Base-by-base conservation (phyloP, 805 yeast genomes). In the Saccharomycopsis fibuligera region DNA sequence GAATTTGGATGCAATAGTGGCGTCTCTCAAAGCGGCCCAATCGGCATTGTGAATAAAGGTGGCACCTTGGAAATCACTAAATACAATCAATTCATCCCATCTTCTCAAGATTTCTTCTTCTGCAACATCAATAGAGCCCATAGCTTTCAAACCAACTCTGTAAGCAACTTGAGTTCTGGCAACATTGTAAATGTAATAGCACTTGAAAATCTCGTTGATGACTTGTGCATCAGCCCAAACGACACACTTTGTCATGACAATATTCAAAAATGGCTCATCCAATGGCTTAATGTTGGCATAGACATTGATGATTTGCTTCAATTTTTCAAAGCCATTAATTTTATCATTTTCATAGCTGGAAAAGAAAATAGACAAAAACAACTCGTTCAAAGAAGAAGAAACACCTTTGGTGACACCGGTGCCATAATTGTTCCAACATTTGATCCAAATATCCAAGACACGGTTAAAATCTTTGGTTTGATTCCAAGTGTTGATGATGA, bases 251-350 rank as follows among this genome's bases (percentile, higher is more conserved):
- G 86, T 76, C 50, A 86, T 70, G 47, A 86, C 70, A 38, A 86
- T 85, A 63, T 86, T 87, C 63, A 87, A 75, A 59, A 87, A 85
- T n/a, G 86, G 82, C 62, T 85, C 91, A 62, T 86, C 91, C 48
- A 83, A 72, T 21, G 75, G 69, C 58, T 78, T 78, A 53, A 79
- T 68, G 41, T 70, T 70, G 44, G 78, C 72, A 61, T 83, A 83
- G 30, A 72, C 68, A 16, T 71, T 62, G 50, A 85, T 78, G 45
- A 84, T 62, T 43, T 74, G 70, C 59, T 76, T 76, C 56, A 87
- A 73, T 56, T 75, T 72, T 45, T 60, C 61, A 57, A 81, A 75
- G 3, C 88, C 83, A 54, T 77, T 76, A 6, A 67, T 68, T 53
- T 68, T 66, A 37, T 76, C 73, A 52, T 70, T 68, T 5, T 78